Evolutionary conservation across 2,329 filamentous ascomycete species (phyloP), one percentile per base, ranked within the genome.

Genomic region (Colletotrichum sp.): DNA sequence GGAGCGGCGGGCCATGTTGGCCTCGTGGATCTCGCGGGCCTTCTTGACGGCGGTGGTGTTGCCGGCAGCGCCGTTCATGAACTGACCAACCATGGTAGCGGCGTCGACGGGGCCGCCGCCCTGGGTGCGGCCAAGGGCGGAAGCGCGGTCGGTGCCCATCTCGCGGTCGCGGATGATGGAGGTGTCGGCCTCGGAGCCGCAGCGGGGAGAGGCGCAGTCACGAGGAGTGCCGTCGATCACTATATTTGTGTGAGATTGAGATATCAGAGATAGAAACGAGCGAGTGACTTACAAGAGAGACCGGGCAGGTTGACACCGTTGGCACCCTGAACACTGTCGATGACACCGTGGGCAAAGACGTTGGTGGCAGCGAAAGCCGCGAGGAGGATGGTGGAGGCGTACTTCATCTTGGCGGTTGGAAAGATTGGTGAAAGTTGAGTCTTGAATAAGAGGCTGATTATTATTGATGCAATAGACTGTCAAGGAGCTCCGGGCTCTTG

Each of bases 201-300:
- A 94, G 55, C 82, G 77, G 77, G 92, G 90, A 78, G 85, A 86
- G 67, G 90, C 86, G 82, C 92, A 94, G 84, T 94, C 92, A 80
- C 92, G 91, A 64, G 92, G 92, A 76, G 92, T 93, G 79, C 91
- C 92, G 76, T 94, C 92, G 63, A 87, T 86, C 77, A 93, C 90
- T 87, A n/a, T 13, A 34, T 16, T 70, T 21, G 13, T 58, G 48
- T 77, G 32, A 74, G 71, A n/a, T 8, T 8, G 12, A 5, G 13
- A 34, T 5, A 24, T n/a, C 12, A 12, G 18, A 5, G 24, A 6
- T 1, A 8, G 8, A 24, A 8, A 10, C 2, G 13, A 6, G 76
- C 3, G 9, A 14, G n/a, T 13, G 16, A n/a, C 73, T 64, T 59
- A 75, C 73, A 48, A 69, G 73, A 75, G 18, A 92, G 88, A 81